Percentiles rank a stretch among this genome's conserved stretches.
These are phyloP conservation scores for Podospora tetraspora DNA, from an alignment of 495 filamentous ascomycete species.

Conservation along the genomic window DNA sequence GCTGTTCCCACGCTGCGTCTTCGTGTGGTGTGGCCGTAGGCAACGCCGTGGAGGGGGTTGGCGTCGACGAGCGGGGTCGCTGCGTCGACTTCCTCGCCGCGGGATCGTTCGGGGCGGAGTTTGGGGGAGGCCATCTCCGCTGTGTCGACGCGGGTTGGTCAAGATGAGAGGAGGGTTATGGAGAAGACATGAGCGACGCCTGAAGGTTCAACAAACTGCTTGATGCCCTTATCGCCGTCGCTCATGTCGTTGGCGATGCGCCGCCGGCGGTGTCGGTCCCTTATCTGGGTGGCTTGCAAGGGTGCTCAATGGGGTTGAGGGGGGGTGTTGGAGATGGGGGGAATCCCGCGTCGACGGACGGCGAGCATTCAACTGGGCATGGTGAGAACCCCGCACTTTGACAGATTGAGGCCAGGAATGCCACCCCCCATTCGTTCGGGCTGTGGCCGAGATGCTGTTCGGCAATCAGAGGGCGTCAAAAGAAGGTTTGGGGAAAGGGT, in stretches of 20 bases:
- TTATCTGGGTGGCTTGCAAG: slow-evolving; percentile 4
- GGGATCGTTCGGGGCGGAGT: not conserved
- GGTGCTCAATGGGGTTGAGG: not conserved
- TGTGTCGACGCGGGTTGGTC: not conserved
- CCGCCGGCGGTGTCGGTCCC: not conserved
- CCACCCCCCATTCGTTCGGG: not conserved
- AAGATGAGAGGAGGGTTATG: not conserved
- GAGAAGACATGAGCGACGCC: not conserved
- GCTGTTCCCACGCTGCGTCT: slow-evolving; percentile 10
- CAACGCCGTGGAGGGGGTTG: slow-evolving; percentile 4
- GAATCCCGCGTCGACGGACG: not conserved
- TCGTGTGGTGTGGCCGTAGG: not conserved
- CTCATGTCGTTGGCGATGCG: not conserved
- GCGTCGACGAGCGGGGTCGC: slow-evolving; percentile 12
- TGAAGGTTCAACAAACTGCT: too few species aligned
- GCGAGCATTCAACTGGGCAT: not conserved
- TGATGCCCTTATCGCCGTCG: not conserved
- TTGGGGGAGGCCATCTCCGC: not conserved
- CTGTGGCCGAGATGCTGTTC: not conserved
- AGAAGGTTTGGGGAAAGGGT: not conserved
- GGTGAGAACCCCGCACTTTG: slow-evolving; percentile 3
- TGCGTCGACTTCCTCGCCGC: slow-evolving; percentile 8
- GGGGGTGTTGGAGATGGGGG: not conserved
- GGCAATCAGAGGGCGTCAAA: not conserved
- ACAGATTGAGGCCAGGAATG: not conserved